Base-by-base conservation (phyloP, 345 rosid species). In the Durio zibethinus region DNA sequence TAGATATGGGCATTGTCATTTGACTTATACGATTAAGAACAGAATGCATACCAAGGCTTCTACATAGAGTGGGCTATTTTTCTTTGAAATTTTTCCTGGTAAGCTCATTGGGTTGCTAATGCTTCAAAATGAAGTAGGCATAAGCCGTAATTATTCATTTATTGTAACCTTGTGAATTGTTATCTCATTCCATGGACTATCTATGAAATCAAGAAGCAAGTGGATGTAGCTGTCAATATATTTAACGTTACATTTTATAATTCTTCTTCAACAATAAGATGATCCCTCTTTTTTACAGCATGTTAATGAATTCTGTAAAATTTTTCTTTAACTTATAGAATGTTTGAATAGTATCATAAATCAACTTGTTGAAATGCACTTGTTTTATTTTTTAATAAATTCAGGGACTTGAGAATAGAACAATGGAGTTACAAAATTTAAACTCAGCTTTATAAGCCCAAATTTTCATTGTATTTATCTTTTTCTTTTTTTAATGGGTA, bases 401-500 rank as follows among this genome's bases (percentile, higher is more conserved):
- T 43, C 52, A 23, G 35, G 35, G 36, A 47, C 3, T 47, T 43
- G 7, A 68, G 56, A 43, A 45, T 71, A 31, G 43, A 48, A 71
- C 31, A 45, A 45, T 45, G 23, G 12, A 69, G 20, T 31, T 45
- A 27, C 57, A 7, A 25, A 45, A 68, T 35, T 47, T 27, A 27
- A 25, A 21, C 16, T 20, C 16, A 20, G 60, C 74, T 71, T 50
- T 71, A 29, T 48, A 9, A 42, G 29, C 59, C 74, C 56, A 25
- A 25, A 48, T 47, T 23, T 70, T 70, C 20, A 71, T 43, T 9
- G 15, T 31, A 71, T 43, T 31, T 50, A 48, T 25, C 33, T 4
- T 50, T 57, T 48, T 29, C 52, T 21, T 11, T 38, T 18, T 69
- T 75, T 43, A 25, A 68, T 85, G 93, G 99, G 98, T 92, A 36